phyloP scores from a whole-genome alignment of 805 yeast species.

The Ogataea paraovalis region DNA sequence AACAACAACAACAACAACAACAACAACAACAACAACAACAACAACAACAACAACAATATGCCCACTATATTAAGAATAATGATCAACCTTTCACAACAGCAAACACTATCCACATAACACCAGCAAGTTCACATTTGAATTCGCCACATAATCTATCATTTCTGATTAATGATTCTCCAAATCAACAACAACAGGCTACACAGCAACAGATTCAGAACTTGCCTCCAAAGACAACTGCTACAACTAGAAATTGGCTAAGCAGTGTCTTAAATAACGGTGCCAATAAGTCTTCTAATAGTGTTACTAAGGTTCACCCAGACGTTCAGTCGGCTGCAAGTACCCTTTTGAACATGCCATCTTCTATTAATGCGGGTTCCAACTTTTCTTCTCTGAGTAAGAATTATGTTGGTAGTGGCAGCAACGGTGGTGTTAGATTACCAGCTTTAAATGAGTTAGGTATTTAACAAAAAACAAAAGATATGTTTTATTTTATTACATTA shows the following conservation, averaged over 20 bases:
- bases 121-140: constrained; percentile 11
- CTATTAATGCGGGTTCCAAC: not conserved
- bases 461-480: too few species aligned
- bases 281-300: not conserved
- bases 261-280: constrained; percentile 14
- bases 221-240: constrained; percentile 5
- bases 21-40: constrained; percentile 4
- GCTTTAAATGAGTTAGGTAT: constrained; percentile 23
- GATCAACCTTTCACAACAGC: not conserved
- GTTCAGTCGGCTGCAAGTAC: constrained; percentile 5
- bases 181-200: constrained; percentile 1
- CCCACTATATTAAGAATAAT: not conserved
- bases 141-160: constrained; percentile 19
- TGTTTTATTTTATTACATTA: too few species aligned
- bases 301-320: not conserved
- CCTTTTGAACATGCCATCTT: constrained; percentile 1
- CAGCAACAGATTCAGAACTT: not conserved
- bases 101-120: not conserved
- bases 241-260: constrained; percentile 17
- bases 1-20: too few species aligned
- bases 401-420: not conserved
- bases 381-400: not conserved
- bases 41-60: constrained; percentile 1
- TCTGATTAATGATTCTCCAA: constrained; percentile 9
- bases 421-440: constrained; percentile 16